Percentiles rank a stretch among this genome's conserved stretches.
These are phyloP conservation scores for Cyclostephanos tholiformis DNA, from an alignment of 108 stramenopile species.

Conservation along the genomic window DNA sequence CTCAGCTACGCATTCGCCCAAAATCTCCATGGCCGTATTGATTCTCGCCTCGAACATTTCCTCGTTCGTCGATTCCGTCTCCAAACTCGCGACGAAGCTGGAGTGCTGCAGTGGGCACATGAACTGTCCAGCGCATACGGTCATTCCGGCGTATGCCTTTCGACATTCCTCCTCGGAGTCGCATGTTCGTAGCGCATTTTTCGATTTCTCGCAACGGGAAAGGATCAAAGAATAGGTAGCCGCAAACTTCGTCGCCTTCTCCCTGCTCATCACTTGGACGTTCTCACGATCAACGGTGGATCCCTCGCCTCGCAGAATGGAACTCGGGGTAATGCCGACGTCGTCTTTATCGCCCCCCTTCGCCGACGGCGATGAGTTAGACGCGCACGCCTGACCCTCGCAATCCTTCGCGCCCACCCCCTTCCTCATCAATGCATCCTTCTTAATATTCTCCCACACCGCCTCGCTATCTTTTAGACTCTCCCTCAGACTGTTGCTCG, in stretches of 20 bases:
- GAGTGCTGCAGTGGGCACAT: conserved; percentile 85
- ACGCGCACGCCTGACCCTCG: not conserved
- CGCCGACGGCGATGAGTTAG: no score
- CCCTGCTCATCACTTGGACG: conserved; percentile 39
- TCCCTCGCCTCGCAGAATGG: not conserved
- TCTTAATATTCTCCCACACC: conserved; percentile 84
- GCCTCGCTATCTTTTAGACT: conserved; percentile 72
- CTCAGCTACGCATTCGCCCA: conserved; percentile 70
- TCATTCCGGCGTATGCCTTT: conserved; percentile 83
- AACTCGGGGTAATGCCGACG: no score
- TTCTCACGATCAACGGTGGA: not conserved
- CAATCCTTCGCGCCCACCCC: conserved; percentile 37
- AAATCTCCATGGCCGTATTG: conserved; percentile 67
- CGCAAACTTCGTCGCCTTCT: conserved; percentile 67
- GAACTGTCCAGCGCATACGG: conserved; percentile 80
- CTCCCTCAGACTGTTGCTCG: conserved; percentile 60
- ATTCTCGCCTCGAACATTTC: conserved; percentile 56
- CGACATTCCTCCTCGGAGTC: conserved; percentile 69
- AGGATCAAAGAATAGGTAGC: conserved; percentile 55
- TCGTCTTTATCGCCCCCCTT: not conserved
- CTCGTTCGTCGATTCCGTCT: conserved; percentile 29
- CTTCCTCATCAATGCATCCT: conserved; percentile 43
- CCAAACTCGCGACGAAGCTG: conserved; percentile 54
- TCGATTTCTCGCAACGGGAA: conserved; percentile 55
- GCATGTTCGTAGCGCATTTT: conserved; percentile 57